A percentile compares a stretch with the other conserved stretches of the same genome.
Evolutionary conservation across 805 yeast species (phyloP).

Genomic region (Metahyphopichia silvanorum): DNA sequence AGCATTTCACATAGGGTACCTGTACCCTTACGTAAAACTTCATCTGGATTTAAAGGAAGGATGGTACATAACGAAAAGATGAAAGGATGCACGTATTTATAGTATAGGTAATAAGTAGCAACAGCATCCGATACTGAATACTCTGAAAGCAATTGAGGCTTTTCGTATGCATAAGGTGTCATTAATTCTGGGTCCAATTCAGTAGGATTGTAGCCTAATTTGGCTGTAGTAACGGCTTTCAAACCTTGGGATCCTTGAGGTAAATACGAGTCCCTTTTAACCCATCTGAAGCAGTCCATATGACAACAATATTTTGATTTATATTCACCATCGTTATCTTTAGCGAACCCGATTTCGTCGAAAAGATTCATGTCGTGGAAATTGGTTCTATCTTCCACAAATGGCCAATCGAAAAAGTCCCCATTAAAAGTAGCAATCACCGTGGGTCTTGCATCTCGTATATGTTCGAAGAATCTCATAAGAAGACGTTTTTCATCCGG

Average conservation of each 20-base stretch:
- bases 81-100: conserved; percentile 96
- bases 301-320: conserved; percentile 90
- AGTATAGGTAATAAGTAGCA: conserved; percentile 93
- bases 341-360: conserved; percentile 90
- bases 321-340: conserved; percentile 87
- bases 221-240: conserved; percentile 95
- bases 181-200: conserved; percentile 96
- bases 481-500: conserved; percentile 74
- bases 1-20: conserved; percentile 99
- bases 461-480: conserved; percentile 81
- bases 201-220: conserved; percentile 92
- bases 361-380: conserved; percentile 85
- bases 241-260: conserved; percentile 99
- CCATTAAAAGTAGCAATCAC: conserved; percentile 98
- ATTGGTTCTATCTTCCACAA: conserved; percentile 83
- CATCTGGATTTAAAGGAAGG: conserved; percentile 95
- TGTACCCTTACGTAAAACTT: conserved; percentile 92
- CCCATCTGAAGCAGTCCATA: conserved; percentile 98
- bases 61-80: conserved; percentile 93
- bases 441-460: conserved; percentile 84
- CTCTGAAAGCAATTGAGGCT: conserved; percentile 89
- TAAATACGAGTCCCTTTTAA: conserved; percentile 91
- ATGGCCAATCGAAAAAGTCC: conserved; percentile 99
- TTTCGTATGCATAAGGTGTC: conserved; percentile 96
- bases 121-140: conserved; percentile 99